These are phyloP conservation scores for Yamadazyma epiphylla DNA, from an alignment of 1,139 yeast genomes.

Conservation along the genomic window DNA sequence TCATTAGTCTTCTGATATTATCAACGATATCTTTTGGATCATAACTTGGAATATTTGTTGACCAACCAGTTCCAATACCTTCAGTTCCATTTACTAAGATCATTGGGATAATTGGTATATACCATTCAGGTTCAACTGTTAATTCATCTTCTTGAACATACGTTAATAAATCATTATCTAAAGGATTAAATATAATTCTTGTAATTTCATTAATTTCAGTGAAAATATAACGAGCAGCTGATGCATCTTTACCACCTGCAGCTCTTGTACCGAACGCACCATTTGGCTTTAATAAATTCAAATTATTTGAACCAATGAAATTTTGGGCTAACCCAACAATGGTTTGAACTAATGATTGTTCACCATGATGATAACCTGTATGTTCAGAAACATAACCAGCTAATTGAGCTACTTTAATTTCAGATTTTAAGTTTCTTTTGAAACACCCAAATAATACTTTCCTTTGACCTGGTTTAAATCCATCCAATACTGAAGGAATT, in stretches of 20 bases:
- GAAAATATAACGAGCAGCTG: constrained; percentile 97
- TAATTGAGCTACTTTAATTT: constrained; percentile 86
- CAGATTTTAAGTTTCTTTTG: constrained; percentile 70
- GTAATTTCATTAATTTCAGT: constrained; percentile 82
- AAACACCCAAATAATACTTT: constrained; percentile 88
- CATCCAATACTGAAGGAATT: constrained; percentile 91
- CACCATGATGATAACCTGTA: constrained; percentile 97
- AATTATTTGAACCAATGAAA: constrained; percentile 88
- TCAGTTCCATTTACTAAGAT: constrained; percentile 91
- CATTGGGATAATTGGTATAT: constrained; percentile 90
- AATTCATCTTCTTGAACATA: constrained; percentile 92
- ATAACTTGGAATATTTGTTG: constrained; percentile 86
- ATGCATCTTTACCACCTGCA: constrained; percentile 96
- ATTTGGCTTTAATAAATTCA: constrained; percentile 80
- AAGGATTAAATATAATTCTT: constrained; percentile 67
- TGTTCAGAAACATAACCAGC: constrained; percentile 88
- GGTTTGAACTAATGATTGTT: constrained; percentile 79
- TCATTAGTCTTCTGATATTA: constrained; percentile 71
- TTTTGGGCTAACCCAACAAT: constrained; percentile 94
- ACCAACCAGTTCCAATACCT: constrained; percentile 99
- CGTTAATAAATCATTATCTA: constrained; percentile 73
- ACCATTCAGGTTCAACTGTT: constrained; percentile 96
- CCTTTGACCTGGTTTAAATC: constrained; percentile 96
- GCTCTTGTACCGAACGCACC: constrained; percentile 98
- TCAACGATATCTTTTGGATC: constrained; percentile 81